Evolutionary conservation across 495 filamentous ascomycete genomes (phyloP).

Genomic region (Hypoxylon crocopeplum): DNA sequence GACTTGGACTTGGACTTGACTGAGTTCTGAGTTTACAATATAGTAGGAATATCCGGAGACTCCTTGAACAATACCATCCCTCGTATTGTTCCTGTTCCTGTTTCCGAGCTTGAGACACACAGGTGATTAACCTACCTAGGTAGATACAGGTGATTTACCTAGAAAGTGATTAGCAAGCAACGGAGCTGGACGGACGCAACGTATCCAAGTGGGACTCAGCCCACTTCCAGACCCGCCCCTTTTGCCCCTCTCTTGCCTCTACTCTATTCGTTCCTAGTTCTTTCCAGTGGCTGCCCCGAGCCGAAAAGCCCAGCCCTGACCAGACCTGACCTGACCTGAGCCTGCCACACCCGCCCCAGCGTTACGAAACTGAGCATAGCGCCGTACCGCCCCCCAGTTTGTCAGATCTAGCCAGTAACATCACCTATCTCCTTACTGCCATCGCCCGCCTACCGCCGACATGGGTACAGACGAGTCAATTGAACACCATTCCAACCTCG

Average conservation of each 20-base stretch:
- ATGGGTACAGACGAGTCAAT: conserved; percentile 41
- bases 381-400: no score
- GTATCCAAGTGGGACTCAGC: conserved; percentile 27
- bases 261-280: neutral
- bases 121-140: no score
- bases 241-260: conserved; percentile 29
- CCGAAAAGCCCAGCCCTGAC: no score
- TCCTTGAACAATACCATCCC: no score
- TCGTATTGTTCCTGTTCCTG: no score
- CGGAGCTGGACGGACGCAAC: conserved; percentile 6
- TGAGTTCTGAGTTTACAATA: neutral
- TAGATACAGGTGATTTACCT: no score
- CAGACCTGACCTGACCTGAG: conserved; percentile 8
- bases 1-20: neutral
- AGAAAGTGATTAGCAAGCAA: conserved; percentile 37
- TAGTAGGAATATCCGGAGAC: no score
- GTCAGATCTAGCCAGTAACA: conserved; percentile 5
- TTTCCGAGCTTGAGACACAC: conserved; percentile 21
- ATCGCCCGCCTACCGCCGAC: conserved; percentile 32
- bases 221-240: conserved; percentile 29
- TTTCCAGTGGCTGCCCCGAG: conserved; percentile 20
- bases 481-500: conserved; percentile 40
- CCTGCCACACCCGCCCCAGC: neutral
- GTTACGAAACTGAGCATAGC: no score
- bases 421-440: neutral